Percentiles rank a stretch among this genome's conserved stretches.
Evolutionary conservation across 2,329 filamentous ascomycete species (phyloP).

Genomic region (Kalaharituber pfeilii): DNA sequence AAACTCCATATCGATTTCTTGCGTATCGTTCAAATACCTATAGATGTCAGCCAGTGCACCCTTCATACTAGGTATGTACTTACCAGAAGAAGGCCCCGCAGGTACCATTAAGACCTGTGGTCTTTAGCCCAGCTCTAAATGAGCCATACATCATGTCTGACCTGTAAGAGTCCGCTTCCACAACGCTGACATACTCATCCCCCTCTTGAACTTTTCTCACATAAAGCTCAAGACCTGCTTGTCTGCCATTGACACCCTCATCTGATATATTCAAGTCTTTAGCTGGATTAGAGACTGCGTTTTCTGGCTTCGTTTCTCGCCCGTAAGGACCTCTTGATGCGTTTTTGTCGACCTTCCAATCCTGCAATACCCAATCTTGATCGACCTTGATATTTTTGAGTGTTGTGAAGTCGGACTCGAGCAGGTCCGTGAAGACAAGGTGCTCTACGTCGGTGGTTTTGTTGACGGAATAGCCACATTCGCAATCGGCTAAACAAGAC

Average conservation of each 20-base stretch:
- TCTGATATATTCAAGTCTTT: conserved; percentile 29
- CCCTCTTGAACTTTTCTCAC: conserved; percentile 32
- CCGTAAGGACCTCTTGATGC: conserved; percentile 46
- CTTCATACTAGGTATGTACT: neutral
- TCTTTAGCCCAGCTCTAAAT: conserved; percentile 49
- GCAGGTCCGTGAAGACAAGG: conserved; percentile 46
- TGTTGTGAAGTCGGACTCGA: conserved; percentile 56
- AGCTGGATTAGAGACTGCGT: conserved; percentile 40
- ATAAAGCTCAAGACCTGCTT: conserved; percentile 39
- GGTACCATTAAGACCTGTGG: conserved; percentile 45
- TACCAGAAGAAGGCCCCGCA: conserved; percentile 64
- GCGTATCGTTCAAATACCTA: conserved; percentile 60
- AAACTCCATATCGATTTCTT: conserved; percentile 70
- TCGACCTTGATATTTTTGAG: conserved; percentile 33
- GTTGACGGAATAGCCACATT: conserved; percentile 52
- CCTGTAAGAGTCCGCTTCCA: conserved; percentile 46
- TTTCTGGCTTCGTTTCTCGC: conserved; percentile 41
- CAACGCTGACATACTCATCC: conserved; percentile 40
- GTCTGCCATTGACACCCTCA: conserved; percentile 32
- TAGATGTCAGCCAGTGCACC: neutral
- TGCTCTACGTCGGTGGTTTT: conserved; percentile 28
- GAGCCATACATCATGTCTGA: conserved; percentile 51
- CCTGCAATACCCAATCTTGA: conserved; percentile 48
- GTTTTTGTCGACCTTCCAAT: conserved; percentile 46
- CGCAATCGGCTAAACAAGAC: conserved; percentile 46